These are phyloP conservation scores for Agapanthus africanus DNA, from an alignment of 106 monocot genomes.

Conservation along the genomic window DNA sequence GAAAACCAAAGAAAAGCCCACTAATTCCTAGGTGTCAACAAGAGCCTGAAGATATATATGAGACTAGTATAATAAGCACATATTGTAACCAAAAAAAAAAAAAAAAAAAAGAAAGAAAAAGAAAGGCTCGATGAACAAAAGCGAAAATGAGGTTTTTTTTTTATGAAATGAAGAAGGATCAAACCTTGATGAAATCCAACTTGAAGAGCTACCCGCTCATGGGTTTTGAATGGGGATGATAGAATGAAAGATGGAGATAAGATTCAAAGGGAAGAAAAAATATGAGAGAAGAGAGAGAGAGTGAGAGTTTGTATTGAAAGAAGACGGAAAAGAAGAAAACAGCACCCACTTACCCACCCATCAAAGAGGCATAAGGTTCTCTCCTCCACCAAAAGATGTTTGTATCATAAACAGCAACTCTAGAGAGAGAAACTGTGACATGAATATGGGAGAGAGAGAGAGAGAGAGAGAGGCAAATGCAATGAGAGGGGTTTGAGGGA, in stretches of 20 bases:
- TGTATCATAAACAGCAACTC: conserved; percentile 25
- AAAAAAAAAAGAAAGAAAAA: not conserved
- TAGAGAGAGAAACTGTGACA: not conserved
- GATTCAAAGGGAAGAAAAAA: not conserved
- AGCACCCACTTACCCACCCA: conserved; percentile 35
- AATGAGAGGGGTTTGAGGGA: conserved; percentile 1
- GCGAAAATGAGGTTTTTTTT: too few species aligned
- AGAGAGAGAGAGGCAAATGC: not conserved
- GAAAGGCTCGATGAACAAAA: too few species aligned
- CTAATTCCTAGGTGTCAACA: too few species aligned
- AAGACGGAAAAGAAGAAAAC: too few species aligned
- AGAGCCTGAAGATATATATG: too few species aligned
- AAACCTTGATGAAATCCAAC: not conserved
- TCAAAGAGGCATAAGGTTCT: conserved; percentile 47
- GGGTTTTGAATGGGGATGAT: not conserved
- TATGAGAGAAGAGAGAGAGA: conserved; percentile 1
- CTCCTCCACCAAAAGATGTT: conserved; percentile 23
- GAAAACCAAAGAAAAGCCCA: too few species aligned
- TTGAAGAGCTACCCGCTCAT: too few species aligned
- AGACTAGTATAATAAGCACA: not conserved
- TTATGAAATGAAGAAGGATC: not conserved
- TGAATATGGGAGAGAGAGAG: not conserved
- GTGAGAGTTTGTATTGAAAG: too few species aligned
- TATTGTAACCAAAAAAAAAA: not conserved
- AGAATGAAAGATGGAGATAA: not conserved